Conservation (phyloP, 1,139 yeast genomes). For the Pichia sp. region DNA sequence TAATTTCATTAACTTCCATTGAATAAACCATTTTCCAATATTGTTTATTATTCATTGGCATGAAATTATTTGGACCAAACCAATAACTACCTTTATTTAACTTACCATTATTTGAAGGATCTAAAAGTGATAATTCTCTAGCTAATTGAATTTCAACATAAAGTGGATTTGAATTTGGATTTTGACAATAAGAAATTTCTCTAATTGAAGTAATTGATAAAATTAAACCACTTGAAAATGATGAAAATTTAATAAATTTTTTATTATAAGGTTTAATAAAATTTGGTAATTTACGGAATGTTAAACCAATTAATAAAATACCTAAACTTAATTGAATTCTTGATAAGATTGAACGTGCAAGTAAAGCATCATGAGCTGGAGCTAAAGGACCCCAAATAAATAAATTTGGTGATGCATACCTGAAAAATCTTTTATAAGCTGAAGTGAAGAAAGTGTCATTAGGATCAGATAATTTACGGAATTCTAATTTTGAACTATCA, state of each 20-base stretch:
- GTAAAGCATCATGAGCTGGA: conserved; percentile 27
- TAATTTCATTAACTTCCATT: conserved; percentile 15
- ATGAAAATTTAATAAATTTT: conserved; percentile 3
- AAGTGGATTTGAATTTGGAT: conserved; percentile 22
- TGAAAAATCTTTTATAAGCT: conserved; percentile 17
- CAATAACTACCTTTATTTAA: conserved; percentile 17
- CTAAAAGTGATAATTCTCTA: conserved; percentile 16
- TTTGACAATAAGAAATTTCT: conserved; percentile 11
- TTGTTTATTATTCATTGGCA: conserved; percentile 25
- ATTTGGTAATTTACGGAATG: conserved; percentile 13
- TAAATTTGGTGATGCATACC: conserved; percentile 25
- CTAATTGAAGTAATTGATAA: conserved; percentile 7
- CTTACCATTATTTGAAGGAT: conserved; percentile 14
- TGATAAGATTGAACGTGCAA: conserved; percentile 20
- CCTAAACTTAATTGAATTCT: conserved; percentile 20
- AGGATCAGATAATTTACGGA: conserved; percentile 21
- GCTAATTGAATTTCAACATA: conserved; percentile 24
- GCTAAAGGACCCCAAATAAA: conserved; percentile 27
- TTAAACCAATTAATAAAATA: conserved; percentile 12
- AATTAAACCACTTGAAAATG: conserved; percentile 10
- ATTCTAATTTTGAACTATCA: conserved; percentile 10
- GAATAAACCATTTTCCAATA: conserved; percentile 17
- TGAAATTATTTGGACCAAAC: conserved; percentile 26
- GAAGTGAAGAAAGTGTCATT: conserved; percentile 18
- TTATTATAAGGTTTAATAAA: conserved; percentile 3